phyloP scores from a whole-genome alignment of 2,329 filamentous ascomycete genomes.

The Chaetoscypha palmicola region DNA sequence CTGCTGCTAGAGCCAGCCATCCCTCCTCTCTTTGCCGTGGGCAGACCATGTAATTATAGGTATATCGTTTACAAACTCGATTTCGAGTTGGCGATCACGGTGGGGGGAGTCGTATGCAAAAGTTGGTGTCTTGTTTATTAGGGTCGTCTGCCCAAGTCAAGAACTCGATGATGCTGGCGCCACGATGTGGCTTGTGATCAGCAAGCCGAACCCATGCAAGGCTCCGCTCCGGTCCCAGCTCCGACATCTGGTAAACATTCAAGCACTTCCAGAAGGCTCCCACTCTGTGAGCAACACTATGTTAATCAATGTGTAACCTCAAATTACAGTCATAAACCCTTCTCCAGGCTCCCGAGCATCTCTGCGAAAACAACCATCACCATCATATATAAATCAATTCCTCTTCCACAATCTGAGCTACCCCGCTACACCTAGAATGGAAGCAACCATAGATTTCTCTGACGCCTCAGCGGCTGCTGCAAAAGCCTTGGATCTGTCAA shows the following conservation, averaged over 20 bases:
- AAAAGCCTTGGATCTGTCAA: slow-evolving; percentile 79
- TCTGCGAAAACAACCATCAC: too few species aligned
- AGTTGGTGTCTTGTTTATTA: slow-evolving; percentile 1
- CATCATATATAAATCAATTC: too few species aligned
- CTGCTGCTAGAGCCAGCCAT: slow-evolving; percentile 31
- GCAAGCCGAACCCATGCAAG: too few species aligned
- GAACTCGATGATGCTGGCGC: slow-evolving; percentile 9
- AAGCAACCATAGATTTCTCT: slow-evolving; percentile 79
- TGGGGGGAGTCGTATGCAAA: not conserved
- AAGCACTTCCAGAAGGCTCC: too few species aligned
- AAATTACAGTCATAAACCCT: too few species aligned
- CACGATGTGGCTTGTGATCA: not conserved
- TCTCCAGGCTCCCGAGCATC: too few species aligned
- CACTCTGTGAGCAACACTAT: too few species aligned
- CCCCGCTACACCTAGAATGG: slow-evolving; percentile 53
- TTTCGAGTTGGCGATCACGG: slow-evolving; percentile 1
- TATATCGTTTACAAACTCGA: slow-evolving; percentile 1
- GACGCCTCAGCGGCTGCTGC: slow-evolving; percentile 51
- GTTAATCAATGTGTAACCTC: too few species aligned
- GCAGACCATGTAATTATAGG: slow-evolving; percentile 23
- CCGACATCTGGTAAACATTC: not conserved
- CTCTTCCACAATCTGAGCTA: too few species aligned
- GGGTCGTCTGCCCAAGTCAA: not conserved
- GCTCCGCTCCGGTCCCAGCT: not conserved
- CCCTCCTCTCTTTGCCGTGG: slow-evolving; percentile 17